phyloP scores from a whole-genome alignment of 441 rosid species.

The Populus trichocarpa region DNA sequence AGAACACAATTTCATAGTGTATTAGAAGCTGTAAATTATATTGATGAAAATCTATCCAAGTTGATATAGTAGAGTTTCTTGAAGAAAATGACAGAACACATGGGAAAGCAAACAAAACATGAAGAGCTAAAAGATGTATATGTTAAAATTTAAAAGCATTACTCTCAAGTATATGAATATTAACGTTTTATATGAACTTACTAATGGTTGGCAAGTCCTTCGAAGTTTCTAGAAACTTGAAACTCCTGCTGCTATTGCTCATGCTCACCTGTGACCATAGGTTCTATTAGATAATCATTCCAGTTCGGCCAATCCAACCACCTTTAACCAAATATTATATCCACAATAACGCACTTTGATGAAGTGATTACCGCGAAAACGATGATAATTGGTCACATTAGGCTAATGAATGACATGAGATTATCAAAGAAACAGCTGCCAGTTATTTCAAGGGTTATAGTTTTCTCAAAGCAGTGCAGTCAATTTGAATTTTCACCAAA shows the following conservation, averaged over 20 bases:
- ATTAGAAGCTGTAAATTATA: constrained; percentile 16
- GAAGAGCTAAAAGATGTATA: background rate
- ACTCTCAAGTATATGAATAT: background rate
- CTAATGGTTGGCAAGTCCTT: constrained; percentile 85
- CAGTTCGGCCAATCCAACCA: background rate
- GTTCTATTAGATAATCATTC: constrained; percentile 7
- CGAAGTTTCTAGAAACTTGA: constrained; percentile 78
- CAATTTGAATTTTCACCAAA: background rate
- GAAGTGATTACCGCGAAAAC: background rate
- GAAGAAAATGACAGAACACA: background rate
- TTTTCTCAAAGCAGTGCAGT: background rate
- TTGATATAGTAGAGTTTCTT: background rate
- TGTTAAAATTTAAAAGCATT: background rate
- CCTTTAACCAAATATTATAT: background rate
- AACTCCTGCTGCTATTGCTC: constrained; percentile 42
- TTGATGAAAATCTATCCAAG: background rate
- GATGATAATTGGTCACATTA: background rate
- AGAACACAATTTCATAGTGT: constrained; percentile 5
- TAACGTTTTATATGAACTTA: constrained; percentile 36
- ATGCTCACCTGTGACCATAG: constrained; percentile 44
- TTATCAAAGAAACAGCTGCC: background rate
- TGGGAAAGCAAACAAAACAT: background rate
- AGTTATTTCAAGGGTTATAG: constrained; percentile 1
- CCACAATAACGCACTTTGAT: background rate
- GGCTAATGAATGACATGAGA: background rate